Conservation (phyloP, 164 flowering plant species). For the Warburgia ugandensis region DNA sequence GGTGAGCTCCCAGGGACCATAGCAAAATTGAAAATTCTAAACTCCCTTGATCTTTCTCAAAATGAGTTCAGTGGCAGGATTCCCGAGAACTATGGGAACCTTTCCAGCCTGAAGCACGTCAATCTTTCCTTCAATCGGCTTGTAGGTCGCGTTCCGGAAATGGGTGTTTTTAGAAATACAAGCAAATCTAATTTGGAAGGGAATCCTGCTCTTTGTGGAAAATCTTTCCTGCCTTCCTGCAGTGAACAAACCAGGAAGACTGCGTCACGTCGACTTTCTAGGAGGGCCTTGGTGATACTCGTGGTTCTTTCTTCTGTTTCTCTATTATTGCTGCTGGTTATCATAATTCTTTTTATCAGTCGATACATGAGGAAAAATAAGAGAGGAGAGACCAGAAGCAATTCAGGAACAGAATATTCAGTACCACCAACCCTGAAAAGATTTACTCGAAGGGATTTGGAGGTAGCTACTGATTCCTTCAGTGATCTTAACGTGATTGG, state of each 20-base stretch:
- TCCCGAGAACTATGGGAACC: conserved; percentile 39
- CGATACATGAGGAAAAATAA: conserved; percentile 17
- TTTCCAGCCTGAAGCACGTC: conserved; percentile 39
- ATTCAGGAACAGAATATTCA: conserved; percentile 16
- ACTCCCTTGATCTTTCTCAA: conserved; percentile 54
- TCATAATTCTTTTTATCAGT: conserved; percentile 12
- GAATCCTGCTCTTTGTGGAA: conserved; percentile 62
- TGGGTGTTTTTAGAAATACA: conserved; percentile 40
- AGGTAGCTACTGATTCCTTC: conserved; percentile 51
- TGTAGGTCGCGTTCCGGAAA: conserved; percentile 52
- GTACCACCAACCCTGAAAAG: conserved; percentile 36
- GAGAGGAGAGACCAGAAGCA: conserved; percentile 6
- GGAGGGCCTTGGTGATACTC: conserved; percentile 29
- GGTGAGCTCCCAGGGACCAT: conserved; percentile 43
- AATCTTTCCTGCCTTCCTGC: conserved; percentile 32
- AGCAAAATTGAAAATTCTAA: conserved; percentile 33
- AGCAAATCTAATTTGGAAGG: conserved; percentile 38
- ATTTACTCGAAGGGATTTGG: conserved; percentile 41
- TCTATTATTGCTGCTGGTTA: conserved; percentile 24
- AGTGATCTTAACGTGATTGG: conserved; percentile 48
- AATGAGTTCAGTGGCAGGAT: conserved; percentile 49
- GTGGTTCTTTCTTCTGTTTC: conserved; percentile 29
- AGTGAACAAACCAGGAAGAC: conserved; percentile 6
- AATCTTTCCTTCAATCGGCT: conserved; percentile 73
- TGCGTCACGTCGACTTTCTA: conserved; percentile 23